Evolutionary conservation across 1,139 yeast genomes (phyloP), one percentile per base, ranked within the genome.

Genomic region (Yamadazyma sp.): DNA sequence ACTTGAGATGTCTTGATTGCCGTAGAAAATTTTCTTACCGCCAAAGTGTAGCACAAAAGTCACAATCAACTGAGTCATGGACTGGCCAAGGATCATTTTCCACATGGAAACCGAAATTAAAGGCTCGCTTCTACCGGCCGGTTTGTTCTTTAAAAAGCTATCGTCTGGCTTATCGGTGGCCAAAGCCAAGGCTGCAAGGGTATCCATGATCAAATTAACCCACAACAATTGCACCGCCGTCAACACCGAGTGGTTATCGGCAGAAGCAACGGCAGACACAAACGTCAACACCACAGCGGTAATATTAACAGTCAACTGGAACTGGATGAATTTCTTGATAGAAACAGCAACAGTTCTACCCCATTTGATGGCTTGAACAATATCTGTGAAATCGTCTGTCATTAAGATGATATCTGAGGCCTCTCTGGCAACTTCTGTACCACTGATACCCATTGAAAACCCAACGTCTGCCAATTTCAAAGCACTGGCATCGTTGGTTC

Each of bases 321-420:
- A 92, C 64, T 90, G 98, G 58, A 92, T 82, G 57, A 92, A 92
- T 62, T 92, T 92, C 62, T 89, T 88, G 56, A 92, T 95, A 2
- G 97, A 89, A 25, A 85, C 83, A 14, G 95, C 86, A 45, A 94
- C 98, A 38, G 97, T 90, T 62, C 99, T 80, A 41, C 99, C 99
- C 98, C 98, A 94, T 64, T 88, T 87, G 56, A 92, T 87, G n/a
- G 98, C 99, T 61, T 88, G 88, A 36, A 92, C 97, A 60, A 92
- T 92, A 40, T 95, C 92, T 8, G 90, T 75, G 56, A 92, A 92
- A 67, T 92, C 95, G 65, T 92, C 98, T 27, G 95, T 89, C 95
- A 88, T 88, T 53, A 88, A 73, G 50, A 88, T 86, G 52, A 88
- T 88, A 65, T 88, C 96, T n/a, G 95, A 85, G 5, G 96, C 96